phyloP scores from a whole-genome alignment of 306 rosid species.

The Inga laurina region DNA sequence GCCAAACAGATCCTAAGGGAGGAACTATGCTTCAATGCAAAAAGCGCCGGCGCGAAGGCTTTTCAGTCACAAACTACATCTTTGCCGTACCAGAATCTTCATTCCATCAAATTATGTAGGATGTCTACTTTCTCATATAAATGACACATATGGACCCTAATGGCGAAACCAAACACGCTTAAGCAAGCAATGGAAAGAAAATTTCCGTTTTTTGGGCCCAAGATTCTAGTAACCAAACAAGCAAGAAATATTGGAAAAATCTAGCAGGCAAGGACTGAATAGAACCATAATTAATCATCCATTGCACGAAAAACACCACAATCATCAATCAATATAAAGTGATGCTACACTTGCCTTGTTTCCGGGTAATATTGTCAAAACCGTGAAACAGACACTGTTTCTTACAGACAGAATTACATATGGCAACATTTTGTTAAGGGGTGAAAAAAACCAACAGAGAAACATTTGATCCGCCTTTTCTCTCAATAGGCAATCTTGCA shows the following conservation, averaged over 20 bases:
- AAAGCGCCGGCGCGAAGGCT: neutral
- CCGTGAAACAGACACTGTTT: neutral
- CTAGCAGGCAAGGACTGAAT: neutral
- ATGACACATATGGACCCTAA: neutral
- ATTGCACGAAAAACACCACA: neutral
- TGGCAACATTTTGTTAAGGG: conserved; percentile 1
- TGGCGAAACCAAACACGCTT: neutral
- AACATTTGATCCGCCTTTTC: conserved; percentile 10
- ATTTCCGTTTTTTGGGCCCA: neutral
- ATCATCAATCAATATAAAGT: neutral
- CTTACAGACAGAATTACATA: conserved; percentile 1
- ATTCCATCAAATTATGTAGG: neutral
- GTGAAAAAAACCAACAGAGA: conserved; percentile 18
- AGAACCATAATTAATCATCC: neutral
- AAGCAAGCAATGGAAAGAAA: neutral
- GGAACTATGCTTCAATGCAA: no score
- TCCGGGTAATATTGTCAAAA: neutral
- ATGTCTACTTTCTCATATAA: neutral
- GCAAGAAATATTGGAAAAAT: neutral
- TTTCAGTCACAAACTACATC: neutral
- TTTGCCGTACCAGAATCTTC: neutral
- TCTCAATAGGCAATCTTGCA: conserved; percentile 16
- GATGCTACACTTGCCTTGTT: neutral
- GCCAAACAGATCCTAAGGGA: no score
- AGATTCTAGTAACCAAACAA: neutral